These are phyloP conservation scores for Marasmius fiardii DNA, from an alignment of 1,284 basidiomycete genomes.

Conservation along the genomic window DNA sequence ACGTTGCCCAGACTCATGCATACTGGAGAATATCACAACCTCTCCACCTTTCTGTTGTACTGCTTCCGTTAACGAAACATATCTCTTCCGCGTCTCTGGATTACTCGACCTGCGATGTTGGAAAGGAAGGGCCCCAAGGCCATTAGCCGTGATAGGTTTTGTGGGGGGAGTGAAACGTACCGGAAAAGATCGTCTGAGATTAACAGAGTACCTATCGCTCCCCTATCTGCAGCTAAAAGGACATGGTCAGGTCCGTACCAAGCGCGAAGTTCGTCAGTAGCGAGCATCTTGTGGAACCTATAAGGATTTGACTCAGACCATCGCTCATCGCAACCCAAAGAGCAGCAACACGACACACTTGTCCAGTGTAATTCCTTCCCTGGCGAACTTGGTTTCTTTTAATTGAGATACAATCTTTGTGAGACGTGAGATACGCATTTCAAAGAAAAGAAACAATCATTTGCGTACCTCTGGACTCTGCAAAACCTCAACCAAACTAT, in stretches of 20 bases:
- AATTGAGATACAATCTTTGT: constrained; percentile 67
- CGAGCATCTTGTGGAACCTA: constrained; percentile 97
- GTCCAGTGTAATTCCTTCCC: constrained; percentile 89
- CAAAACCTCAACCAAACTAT: constrained; percentile 92
- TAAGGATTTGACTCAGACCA: constrained; percentile 5
- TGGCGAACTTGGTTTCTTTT: constrained; percentile 97
- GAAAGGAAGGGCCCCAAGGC: constrained; percentile 4
- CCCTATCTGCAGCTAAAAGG: constrained; percentile 85
- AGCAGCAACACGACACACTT: constrained; percentile 46
- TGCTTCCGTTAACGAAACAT: constrained; percentile 87
- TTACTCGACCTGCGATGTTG: constrained; percentile 60
- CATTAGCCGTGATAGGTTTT: background rate
- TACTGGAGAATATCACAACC: constrained; percentile 95
- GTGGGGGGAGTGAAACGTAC: constrained; percentile 34
- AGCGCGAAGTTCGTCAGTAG: constrained; percentile 90
- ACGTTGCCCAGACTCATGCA: constrained; percentile 99
- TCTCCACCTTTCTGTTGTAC: constrained; percentile 89
- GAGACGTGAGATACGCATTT: constrained; percentile 4
- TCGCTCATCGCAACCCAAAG: background rate
- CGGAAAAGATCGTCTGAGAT: constrained; percentile 96
- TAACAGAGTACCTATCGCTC: constrained; percentile 91
- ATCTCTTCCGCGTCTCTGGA: constrained; percentile 74
- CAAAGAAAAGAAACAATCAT: constrained; percentile 4
- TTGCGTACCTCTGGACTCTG: constrained; percentile 84
- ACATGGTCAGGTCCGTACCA: constrained; percentile 99